Conservation (phyloP, 2,329 filamentous ascomycete species). For the Penicillium sp. region DNA sequence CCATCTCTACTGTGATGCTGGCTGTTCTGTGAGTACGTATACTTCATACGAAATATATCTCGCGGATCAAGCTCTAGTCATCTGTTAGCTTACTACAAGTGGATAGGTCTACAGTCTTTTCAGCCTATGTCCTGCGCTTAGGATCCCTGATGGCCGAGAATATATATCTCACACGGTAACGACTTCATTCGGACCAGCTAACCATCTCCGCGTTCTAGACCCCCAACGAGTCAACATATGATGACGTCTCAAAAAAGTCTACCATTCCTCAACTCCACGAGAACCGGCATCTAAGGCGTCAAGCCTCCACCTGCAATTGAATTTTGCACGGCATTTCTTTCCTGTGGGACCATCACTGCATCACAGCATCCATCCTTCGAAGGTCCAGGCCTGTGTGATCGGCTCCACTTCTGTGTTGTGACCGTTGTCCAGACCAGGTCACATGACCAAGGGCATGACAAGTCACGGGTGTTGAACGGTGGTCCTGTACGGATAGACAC, state of each 20-base stretch:
- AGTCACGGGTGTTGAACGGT: not conserved
- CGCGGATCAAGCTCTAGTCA: too few relatives aligned
- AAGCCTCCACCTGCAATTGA: not conserved
- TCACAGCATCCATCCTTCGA: not conserved
- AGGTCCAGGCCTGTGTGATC: not conserved
- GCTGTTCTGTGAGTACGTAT: too few relatives aligned
- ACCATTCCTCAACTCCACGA: not conserved
- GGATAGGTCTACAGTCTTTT: too few relatives aligned
- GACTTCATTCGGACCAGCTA: not conserved
- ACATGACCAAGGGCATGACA: constrained; percentile 8
- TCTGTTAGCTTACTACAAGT: too few relatives aligned
- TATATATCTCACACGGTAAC: not conserved
- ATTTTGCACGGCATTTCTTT: not conserved
- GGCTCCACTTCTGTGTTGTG: not conserved
- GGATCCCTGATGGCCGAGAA: not conserved
- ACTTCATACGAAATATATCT: too few relatives aligned
- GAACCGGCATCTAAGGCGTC: not conserved
- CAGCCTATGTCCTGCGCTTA: too few relatives aligned
- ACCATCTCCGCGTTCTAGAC: not conserved
- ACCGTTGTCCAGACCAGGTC: constrained; percentile 1
- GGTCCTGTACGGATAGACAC: not conserved
- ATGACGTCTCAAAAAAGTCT: not conserved
- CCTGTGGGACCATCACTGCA: not conserved
- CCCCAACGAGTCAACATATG: not conserved
- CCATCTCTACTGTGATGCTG: not conserved